Evolutionary conservation across 116 monocot genomes (phyloP), one percentile per base, ranked within the genome.

Genomic region (Cymodocea nodosa): DNA sequence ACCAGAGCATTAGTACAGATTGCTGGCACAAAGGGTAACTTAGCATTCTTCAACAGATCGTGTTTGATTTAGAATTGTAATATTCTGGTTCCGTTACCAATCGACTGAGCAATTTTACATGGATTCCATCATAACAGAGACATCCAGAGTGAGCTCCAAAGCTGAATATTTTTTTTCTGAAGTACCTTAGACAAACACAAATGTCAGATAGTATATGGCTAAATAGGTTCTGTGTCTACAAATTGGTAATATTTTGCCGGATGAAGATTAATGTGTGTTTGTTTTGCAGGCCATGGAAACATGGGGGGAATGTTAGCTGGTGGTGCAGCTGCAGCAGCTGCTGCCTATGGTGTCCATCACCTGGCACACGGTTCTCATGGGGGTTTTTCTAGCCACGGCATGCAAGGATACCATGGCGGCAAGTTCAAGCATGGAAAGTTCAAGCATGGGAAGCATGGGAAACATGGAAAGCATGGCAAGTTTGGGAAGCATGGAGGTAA

Each of bases 271-370:
- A 39, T 40, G 39, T n/a, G 44, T 39, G 39, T 62, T 23, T 22
- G 4, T 51, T 52, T 50, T 23, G 50, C 51, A 65, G 52, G 50
- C 44, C 75, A 80, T 69, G 74, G 80, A 16, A 35, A 35, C 9
- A 77, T 75, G 77, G 81, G 83, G 0, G 30, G 63, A 67, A 39
- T 90, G 75, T 23, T 90, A 63, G 86, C 71, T 18, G 90, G 90
- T 22, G 90, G 86, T 52, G 86, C 83, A 15, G 90, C 81, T 2
- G 90, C 79, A 1, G 88, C 88, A 11, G 88, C 84, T 10, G 86
- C 83, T 35, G 86, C 83, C 18, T 90, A 81, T 66, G 89, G 89
- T 15, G 73, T 67, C n/a, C 67, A 67, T 54, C 54, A 67, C 18
- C 3, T 67, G 23, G 53, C 19, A 67, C 67, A 67, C 1, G 67